Evolutionary conservation across 495 filamentous ascomycete genomes (phyloP), one percentile per base, ranked within the genome.

Genomic region (Paragyromitra xinjiangensis): DNA sequence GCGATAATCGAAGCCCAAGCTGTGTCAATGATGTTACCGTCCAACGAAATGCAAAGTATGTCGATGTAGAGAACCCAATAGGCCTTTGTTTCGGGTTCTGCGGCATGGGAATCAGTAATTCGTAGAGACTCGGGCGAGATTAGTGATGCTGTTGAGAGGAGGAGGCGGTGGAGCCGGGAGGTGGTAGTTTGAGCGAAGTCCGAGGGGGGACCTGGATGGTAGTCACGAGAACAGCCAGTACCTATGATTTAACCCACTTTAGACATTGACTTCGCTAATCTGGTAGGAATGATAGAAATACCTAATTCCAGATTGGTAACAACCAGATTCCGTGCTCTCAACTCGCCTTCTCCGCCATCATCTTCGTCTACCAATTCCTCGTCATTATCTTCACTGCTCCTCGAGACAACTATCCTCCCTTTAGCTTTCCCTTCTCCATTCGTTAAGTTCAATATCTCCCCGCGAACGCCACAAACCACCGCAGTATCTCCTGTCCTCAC

Each of bases 31-130:
- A 93, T 88, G 81, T 94, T 96, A 0, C 95, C 95, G 64, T 96
- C 94, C 14, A 97, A 88, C 0, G 93, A 95, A 67, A 98, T 90
- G 82, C 96, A 93, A 81, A 97, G 88, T 29, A 97, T 84, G 83
- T 97, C 94, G 73, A 99, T 94, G 80, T 97, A 97, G 2, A 99
- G 89, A 9, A 91, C 90, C 95, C 95, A 99, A 82, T 93, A 98
- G 5, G 90, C 94, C 83, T 93, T 93, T 42, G 63, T 77, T 48
- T 85, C 83, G 11, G 64, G 64, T 3, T 84, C 83, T 37, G 85
- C 85, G 34, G 26, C 12, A 6, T 85, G 83, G 0, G 81, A 55
- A 4, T 87, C 87, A 19, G 83, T 84, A 64, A 86, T 86, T 64
- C 85, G 78, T 22, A 83, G 62, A 3, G 81, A 73, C 1, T 67